A percentile compares a stretch with the other conserved stretches of the same genome.
These are phyloP conservation scores for Botrytis medusae DNA, from an alignment of 2,329 filamentous ascomycete genomes.

Conservation along the genomic window DNA sequence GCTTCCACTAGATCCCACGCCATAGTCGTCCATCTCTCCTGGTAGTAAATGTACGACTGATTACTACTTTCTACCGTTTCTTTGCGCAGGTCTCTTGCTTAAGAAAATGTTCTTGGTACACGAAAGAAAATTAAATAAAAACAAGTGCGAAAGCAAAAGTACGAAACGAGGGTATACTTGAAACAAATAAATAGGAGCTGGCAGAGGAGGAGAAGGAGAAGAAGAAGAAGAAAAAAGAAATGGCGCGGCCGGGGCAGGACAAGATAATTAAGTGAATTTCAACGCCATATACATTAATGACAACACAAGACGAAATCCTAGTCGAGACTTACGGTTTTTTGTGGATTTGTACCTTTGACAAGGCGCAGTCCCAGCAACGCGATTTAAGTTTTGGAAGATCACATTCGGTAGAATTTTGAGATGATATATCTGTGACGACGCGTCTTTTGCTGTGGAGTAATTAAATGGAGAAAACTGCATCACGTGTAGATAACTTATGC, in stretches of 20 bases:
- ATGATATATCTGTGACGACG: slow-evolving; percentile 21
- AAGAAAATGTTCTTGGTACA: background rate
- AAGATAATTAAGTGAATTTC: slow-evolving; percentile 18
- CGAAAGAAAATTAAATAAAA: background rate
- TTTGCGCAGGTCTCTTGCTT: background rate
- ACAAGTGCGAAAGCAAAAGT: background rate
- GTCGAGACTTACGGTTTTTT: slow-evolving; percentile 10
- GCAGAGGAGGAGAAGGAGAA: background rate
- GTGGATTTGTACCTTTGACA: slow-evolving; percentile 17
- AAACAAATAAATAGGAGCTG: background rate
- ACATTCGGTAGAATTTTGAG: slow-evolving; percentile 4
- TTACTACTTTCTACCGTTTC: background rate
- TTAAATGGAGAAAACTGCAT: background rate
- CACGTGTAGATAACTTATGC: slow-evolving; percentile 11
- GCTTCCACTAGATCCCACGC: background rate
- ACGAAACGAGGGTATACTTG: slow-evolving; percentile 13
- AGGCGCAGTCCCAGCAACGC: slow-evolving; percentile 19
- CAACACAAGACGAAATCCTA: slow-evolving; percentile 7
- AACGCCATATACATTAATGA: slow-evolving; percentile 6
- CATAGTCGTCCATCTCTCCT: slow-evolving; percentile 1
- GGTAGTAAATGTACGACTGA: background rate
- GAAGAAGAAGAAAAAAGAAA: background rate
- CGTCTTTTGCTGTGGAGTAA: background rate
- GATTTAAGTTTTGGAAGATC: slow-evolving; percentile 10
- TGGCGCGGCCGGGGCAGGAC: slow-evolving; percentile 7